phyloP scores from a whole-genome alignment of 1,284 basidiomycete species.

The Irpex rosettiformis region DNA sequence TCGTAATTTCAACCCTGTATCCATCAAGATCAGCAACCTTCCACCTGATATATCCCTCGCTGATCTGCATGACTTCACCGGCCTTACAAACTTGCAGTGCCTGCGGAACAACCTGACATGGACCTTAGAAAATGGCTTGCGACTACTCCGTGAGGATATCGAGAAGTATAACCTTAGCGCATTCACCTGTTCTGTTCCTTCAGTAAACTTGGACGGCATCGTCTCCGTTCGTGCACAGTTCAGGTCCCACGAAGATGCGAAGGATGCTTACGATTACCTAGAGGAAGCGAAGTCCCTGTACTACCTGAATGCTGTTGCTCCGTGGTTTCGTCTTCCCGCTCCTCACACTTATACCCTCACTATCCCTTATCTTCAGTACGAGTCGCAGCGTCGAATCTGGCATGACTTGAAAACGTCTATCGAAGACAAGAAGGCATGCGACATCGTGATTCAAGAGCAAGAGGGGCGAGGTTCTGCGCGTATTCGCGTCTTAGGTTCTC shows the following conservation, averaged over 20 bases:
- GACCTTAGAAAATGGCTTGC: neutral
- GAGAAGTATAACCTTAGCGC: neutral
- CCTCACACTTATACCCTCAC: conserved; percentile 44
- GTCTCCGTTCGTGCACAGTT: neutral
- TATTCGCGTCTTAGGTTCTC: conserved; percentile 31
- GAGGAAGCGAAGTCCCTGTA: neutral
- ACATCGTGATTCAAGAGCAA: conserved; percentile 20
- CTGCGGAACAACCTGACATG: neutral
- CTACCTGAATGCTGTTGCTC: neutral
- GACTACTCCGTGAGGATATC: neutral
- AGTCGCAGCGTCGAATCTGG: conserved; percentile 48
- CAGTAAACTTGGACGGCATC: neutral
- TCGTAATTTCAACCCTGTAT: neutral
- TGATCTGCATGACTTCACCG: neutral
- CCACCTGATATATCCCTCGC: neutral
- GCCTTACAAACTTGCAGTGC: neutral
- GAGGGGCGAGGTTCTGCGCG: conserved; percentile 16
- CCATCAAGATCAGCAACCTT: neutral
- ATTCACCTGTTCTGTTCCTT: neutral
- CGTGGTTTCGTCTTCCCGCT: conserved; percentile 38
- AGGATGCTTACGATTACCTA: neutral
- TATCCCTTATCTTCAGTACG: conserved; percentile 45
- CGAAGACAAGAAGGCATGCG: conserved; percentile 28
- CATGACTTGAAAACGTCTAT: conserved; percentile 31
- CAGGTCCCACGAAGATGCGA: neutral